A percentile compares a stretch with the other conserved stretches of the same genome.
Evolutionary conservation across 2,329 filamentous ascomycete species (phyloP).

Genomic region (Calonectria pseudoreteaudii): DNA sequence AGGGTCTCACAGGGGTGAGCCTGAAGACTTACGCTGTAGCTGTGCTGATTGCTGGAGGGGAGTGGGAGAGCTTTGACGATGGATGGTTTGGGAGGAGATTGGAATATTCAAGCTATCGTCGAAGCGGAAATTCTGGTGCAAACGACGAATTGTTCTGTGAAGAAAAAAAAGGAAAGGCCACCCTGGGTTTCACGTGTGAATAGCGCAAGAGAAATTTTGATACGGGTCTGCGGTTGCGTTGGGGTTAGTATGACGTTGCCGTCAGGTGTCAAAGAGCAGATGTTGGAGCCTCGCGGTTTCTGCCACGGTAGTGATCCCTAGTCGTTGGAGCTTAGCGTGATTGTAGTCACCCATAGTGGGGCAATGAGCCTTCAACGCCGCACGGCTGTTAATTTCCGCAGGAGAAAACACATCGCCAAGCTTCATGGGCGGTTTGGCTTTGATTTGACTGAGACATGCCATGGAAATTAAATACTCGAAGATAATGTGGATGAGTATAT

Average conservation of each 20-base stretch:
- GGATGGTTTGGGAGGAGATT: not conserved
- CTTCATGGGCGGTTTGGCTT: not conserved
- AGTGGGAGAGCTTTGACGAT: not conserved
- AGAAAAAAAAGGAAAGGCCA: no score
- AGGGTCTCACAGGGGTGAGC: not conserved
- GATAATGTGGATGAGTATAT: not conserved
- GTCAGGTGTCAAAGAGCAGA: not conserved
- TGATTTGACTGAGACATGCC: not conserved
- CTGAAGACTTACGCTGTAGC: not conserved
- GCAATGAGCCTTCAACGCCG: not conserved
- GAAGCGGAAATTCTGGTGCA: not conserved
- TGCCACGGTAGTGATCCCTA: conserved; percentile 16
- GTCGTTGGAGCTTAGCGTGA: conserved; percentile 17
- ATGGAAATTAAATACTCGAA: not conserved
- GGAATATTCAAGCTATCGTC: not conserved
- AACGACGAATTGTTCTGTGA: not conserved
- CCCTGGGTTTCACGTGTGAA: not conserved
- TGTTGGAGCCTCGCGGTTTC: conserved; percentile 12
- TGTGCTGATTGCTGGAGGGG: not conserved
- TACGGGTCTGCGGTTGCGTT: not conserved
- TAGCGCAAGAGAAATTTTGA: not conserved
- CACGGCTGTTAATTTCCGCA: not conserved
- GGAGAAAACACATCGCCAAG: not conserved
- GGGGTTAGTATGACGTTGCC: conserved; percentile 7
- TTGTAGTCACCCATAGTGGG: conserved; percentile 5